Evolutionary conservation across 2,329 filamentous ascomycete species (phyloP), one percentile per base, ranked within the genome.

Genomic region (Fusarium sp.): DNA sequence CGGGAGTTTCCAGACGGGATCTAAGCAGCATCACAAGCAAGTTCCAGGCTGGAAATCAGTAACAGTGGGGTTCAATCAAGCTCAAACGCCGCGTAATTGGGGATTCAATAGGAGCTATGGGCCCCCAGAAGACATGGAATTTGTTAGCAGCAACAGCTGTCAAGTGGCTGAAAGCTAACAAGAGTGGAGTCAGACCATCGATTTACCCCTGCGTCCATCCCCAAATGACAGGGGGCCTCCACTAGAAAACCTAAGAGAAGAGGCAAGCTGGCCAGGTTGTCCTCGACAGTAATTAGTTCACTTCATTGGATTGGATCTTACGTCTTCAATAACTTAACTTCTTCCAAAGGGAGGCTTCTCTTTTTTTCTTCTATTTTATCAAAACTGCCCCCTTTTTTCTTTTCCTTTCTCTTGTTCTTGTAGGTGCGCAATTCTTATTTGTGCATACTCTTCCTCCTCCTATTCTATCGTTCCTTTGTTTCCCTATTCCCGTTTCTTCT

Each of bases 241-340:
- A 34, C 49, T 64, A 59, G 53, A 32, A 56, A 70, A 68, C 34
- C 34, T 12, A 71, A 71, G 62, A 38, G 50, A 53, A 43, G 30
- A 53, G 61, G 63, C 47, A 64, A 75, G 62, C 71, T 63, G 63
- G 70, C 70, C 73, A 76, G 71, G 72, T 75, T 75, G 73, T 75
- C 73, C 73, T 75, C 58, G 63, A 72, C 57, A 47, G 44, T 27
- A 63, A 67, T 55, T 58, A 63, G 60, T 52, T 27, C 49, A 38
- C 27, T n/a, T n/a, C 50, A 43, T 34, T 32, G 50, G 34, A 38
- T 15, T 52, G 32, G 32, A 60, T 42, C 34, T 68, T 44, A 20
- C 52, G 56, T 59, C 58, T 57, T 72, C 66, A 71, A 63, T 73
- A 70, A 63, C 71, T 67, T 71, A 70, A 63, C 71, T 67, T 56